These are phyloP conservation scores for Cenchrus fungigraminus DNA, from an alignment of 176 grass and related monocot species.

Conservation along the genomic window DNA sequence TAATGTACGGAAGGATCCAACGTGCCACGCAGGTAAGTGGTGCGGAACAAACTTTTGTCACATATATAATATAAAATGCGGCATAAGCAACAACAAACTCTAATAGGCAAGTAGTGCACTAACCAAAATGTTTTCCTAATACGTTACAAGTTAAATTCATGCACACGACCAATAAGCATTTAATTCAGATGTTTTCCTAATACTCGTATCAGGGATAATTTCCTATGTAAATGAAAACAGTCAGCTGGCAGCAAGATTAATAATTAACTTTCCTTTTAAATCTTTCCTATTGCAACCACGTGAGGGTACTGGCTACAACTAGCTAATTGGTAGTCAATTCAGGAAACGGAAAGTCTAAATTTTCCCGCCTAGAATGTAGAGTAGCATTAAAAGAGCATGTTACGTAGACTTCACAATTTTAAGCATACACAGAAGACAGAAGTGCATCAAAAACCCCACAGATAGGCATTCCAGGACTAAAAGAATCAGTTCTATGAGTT, in stretches of 20 bases:
- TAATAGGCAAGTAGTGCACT: background rate
- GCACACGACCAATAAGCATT: background rate
- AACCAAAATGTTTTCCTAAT: background rate
- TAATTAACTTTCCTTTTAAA: background rate
- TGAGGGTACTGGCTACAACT: background rate
- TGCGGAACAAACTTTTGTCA: background rate
- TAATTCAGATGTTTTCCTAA: background rate
- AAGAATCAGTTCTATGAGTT: background rate
- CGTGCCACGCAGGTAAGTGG: background rate
- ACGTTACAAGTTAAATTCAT: background rate
- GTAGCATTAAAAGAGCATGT: background rate
- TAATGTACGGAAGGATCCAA: background rate
- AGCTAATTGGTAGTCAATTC: background rate
- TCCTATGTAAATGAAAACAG: background rate
- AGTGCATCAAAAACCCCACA: background rate
- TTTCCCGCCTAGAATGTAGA: background rate
- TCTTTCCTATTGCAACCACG: background rate
- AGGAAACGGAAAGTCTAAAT: background rate
- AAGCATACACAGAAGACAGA: background rate
- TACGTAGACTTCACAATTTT: constrained; percentile 18
- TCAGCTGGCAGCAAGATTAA: background rate
- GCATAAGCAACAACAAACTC: background rate
- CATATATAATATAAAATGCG: background rate
- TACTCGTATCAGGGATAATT: background rate
- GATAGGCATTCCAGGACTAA: background rate